Conservation (phyloP, 1,139 yeast species). For the Geotrichum reessii region DNA sequence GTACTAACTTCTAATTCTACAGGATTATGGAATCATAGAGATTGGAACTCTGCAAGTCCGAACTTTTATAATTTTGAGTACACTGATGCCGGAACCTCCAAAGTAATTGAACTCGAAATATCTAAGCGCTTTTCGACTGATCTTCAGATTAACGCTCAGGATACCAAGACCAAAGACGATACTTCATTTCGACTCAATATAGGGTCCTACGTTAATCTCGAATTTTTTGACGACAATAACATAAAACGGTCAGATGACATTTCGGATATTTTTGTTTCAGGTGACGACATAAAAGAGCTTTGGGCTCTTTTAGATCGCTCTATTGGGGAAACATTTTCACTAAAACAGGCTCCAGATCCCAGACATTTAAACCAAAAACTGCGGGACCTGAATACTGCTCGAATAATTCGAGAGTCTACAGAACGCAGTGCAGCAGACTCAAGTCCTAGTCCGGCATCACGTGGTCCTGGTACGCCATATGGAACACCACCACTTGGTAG, state of each 20-base stretch:
- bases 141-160: constrained; percentile 4
- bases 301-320: constrained; percentile 2
- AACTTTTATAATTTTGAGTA: constrained; percentile 10
- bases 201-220: not conserved
- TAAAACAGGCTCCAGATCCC: not conserved
- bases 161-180: constrained; percentile 2
- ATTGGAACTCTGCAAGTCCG: constrained; percentile 14
- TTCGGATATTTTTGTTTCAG: constrained; percentile 5
- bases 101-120: constrained; percentile 6
- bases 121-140: constrained; percentile 11
- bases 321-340: constrained; percentile 2
- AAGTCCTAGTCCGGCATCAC: constrained; percentile 16
- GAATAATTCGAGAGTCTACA: constrained; percentile 11
- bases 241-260: not conserved
- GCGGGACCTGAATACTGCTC: not conserved
- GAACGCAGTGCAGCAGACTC: constrained; percentile 17
- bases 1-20: not conserved
- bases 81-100: not conserved
- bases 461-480: constrained; percentile 13
- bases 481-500: constrained; percentile 8
- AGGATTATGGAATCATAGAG: not conserved
- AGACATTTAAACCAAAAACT: not conserved
- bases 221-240: not conserved
- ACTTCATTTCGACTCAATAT: constrained; percentile 1
- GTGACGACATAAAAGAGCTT: not conserved